These are phyloP conservation scores for Ophiocordyceps sinensis DNA, from an alignment of 2,329 filamentous ascomycete species.

Conservation along the genomic window DNA sequence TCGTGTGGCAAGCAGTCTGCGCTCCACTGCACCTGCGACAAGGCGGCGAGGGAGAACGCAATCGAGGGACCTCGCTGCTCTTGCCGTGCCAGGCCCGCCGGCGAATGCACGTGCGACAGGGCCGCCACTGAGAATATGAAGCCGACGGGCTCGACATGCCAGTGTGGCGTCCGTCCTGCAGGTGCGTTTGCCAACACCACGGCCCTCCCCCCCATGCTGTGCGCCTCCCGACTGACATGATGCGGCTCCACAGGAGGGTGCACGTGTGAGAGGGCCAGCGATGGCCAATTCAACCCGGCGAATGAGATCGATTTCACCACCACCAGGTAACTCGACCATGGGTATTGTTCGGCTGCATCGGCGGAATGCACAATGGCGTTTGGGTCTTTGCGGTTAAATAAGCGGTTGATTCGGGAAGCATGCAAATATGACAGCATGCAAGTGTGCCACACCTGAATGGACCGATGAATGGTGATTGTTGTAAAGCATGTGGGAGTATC, in stretches of 20 bases:
- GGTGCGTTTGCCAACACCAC: constrained; percentile 35
- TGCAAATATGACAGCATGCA: too few relatives aligned
- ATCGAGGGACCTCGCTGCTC: constrained; percentile 63
- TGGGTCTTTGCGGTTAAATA: too few relatives aligned
- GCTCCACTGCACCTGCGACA: constrained; percentile 74
- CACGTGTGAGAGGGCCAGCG: constrained; percentile 66
- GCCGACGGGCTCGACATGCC: constrained; percentile 47
- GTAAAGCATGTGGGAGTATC: too few relatives aligned
- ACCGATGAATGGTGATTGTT: too few relatives aligned
- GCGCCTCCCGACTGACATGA: not conserved
- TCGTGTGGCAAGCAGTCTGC: constrained; percentile 83
- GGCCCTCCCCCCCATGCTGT: not conserved
- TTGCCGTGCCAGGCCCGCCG: constrained; percentile 67
- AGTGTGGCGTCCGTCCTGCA: constrained; percentile 61
- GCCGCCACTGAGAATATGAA: constrained; percentile 54
- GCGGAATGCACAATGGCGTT: not conserved
- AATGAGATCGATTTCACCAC: constrained; percentile 84
- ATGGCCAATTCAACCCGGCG: constrained; percentile 43
- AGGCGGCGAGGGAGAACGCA: constrained; percentile 61
- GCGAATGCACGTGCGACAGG: constrained; percentile 69
- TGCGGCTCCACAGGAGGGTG: constrained; percentile 39
- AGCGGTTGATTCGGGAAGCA: too few relatives aligned
- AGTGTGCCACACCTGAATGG: too few relatives aligned
- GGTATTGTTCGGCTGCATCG: not conserved
- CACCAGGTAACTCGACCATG: constrained; percentile 25